Base-by-base conservation (phyloP, 495 filamentous ascomycete genomes). In the Penicillium maclennaniae region DNA sequence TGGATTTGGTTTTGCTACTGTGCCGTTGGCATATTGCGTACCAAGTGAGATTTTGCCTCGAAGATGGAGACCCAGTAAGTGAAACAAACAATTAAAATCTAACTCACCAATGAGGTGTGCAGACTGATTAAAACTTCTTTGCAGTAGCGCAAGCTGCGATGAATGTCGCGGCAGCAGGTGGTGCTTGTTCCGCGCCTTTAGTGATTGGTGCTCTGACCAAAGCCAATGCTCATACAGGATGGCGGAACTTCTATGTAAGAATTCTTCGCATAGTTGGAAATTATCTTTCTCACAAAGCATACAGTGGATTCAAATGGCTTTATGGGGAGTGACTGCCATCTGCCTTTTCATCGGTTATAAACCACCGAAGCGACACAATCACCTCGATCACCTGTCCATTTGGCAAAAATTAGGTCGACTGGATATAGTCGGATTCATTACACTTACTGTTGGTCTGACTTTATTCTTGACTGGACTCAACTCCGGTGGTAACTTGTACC, bases 221-320 rank as follows among this genome's bases (percentile, higher is more conserved):
- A 53, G 43, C 42, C 26, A 53, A 53, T 25, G 6, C 43, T 16
- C 42, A 53, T 16, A 53, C 43, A 27, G 50, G 50, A 6, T 45
- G 42, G 50, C 43, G 50, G 1, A 46, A 46, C 10, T 45, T 45
- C 28, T 53, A 53, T 41, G 50, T 38, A 46, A 46, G 43, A 16
- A 2, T 8, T 12, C 23, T 21, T 14, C 28, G 26, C 15, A 9
- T 0, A 31, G 7, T 7, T 7, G 7, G 7, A 31, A 1, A 31
- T 8, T 31, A 7, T 7, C 4, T 12, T 31, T 31, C 27, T 31
- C 27, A 31, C 9, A 1, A 8, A 8, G 10, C 10, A 6, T 31
- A 4, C 4, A 49, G 53, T 56, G 53, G 53, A 31, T 56, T 47
- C 47, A 56, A 42, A 56, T 56, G 53, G 47, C 41, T 7, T 36